Base-by-base conservation (phyloP, 2,329 filamentous ascomycete genomes). In the Clonostachys solani region DNA sequence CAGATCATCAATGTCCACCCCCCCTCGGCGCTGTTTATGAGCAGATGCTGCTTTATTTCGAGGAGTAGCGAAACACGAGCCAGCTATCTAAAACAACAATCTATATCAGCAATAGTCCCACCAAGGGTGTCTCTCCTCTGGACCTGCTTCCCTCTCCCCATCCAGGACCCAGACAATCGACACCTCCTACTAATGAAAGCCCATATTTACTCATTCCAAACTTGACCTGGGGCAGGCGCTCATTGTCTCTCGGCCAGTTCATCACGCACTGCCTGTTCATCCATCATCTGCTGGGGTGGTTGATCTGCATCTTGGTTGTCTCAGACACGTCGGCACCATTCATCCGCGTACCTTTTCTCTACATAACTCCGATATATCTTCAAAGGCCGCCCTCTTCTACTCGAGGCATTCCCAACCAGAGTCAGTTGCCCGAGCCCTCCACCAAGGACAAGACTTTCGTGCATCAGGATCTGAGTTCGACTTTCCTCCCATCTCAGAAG, bases 291-390 rank as follows among this genome's bases (percentile, higher is more conserved):
- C 53, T 49, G 53, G 54, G 58, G 55, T 60, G 40, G 45, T 29
- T 60, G 62, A 68, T 65, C 60, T 61, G 53, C 60, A 59, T 52
- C 51, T 59, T 53, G 50, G 40, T 48, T 69, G 66, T 68, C 65
- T 69, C 54, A 66, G 52, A 47, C 48, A 47, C 52, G 48, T 53
- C 60, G 55, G 56, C 55, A 57, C 59, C 51, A 52, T 60, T 56
- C 57, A 23, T 34, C 45, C 45, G 40, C 60, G 60, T 51, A 52
- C 55, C 51, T 51, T 55, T 56, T 66, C 68, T 67, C 36, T 69
- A 64, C 64, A 60, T 53, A 56, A 61, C 57, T 51, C 55, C 56
- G 55, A 55, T 71, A 70, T 70, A 71, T 68, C 65, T 71, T 69
- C 58, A 63, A 60, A 57, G 56, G 58, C 57, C 55, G 57, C 62